Base-by-base conservation (phyloP, 106 monocot genomes). In the Dendrobium officinale region DNA sequence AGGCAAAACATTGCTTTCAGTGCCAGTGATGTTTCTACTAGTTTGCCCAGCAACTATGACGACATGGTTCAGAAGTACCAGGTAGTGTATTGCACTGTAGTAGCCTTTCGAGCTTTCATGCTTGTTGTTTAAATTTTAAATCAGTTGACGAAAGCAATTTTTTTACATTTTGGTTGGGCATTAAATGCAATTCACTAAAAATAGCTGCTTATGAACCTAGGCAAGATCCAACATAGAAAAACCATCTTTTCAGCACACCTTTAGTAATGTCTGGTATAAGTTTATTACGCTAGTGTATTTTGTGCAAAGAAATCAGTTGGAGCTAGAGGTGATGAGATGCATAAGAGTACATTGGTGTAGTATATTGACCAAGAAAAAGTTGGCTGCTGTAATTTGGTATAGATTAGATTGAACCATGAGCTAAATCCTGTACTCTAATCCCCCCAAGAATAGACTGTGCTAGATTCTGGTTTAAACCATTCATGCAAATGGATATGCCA, bases 1-100 rank as follows among this genome's bases (percentile, higher is more conserved):
- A 93, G 83, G 81, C 98, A 99, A 79, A 95, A 87, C 80, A 85
- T 99, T 84, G 87, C 89, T 17, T 91, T 95, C 79, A 92, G 80
- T 55, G 77, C 89, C 10, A 76, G 79, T 79, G 91, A 92, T 54
- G 61, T 77, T 77, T 49, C 86, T 13, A 82, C 84, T 42, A 79
- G 59, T 67, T 70, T 89, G 77, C 95, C 95, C 0, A 80, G 84
- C 10, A 84, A 81, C 17, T 81, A 78, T 24, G 76, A 85, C 24
- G 92, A 88, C 48, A 90, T 91, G 89, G 81, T 89, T 43, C 77
- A 86, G 55, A 86, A 81, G n/a, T 95, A 95, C 75, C 92, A 95
- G 95, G 95, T 92, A 74, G 74, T 42, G 70, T 74, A 43, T 74
- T 74, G 6, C 19, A 42, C 44, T 41, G 40, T 1, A 74, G 16